These are phyloP conservation scores for Fomitiporia mediterranea DNA, from an alignment of 1,284 basidiomycete genomes.

Conservation along the genomic window DNA sequence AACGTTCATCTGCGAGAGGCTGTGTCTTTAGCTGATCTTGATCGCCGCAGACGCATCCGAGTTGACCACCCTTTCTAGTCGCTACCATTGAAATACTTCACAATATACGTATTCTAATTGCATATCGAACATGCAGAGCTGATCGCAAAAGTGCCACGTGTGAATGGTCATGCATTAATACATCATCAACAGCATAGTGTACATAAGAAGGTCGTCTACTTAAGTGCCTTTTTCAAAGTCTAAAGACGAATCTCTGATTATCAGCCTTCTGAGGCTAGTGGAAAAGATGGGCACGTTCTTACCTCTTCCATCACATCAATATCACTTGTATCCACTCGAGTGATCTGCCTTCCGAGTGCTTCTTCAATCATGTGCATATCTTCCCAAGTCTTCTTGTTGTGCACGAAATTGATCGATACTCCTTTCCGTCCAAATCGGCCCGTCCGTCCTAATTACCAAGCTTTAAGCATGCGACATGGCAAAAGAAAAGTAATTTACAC, in stretches of 20 bases:
- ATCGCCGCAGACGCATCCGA: not conserved
- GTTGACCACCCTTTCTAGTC: not conserved
- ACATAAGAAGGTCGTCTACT: conserved; percentile 26
- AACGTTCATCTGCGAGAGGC: not conserved
- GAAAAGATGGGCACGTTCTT: conserved; percentile 19
- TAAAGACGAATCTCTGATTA: conserved; percentile 26
- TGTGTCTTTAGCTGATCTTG: conserved; percentile 2
- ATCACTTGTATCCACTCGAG: conserved; percentile 78
- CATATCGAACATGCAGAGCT: not conserved
- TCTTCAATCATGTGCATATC: conserved; percentile 86
- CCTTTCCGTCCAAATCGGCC: conserved; percentile 95
- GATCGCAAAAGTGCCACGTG: not conserved
- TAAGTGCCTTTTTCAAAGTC: conserved; percentile 77
- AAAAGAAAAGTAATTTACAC: conserved; percentile 29
- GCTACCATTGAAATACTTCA: too few species aligned
- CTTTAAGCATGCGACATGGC: conserved; percentile 2
- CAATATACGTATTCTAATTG: not conserved
- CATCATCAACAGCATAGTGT: not conserved
- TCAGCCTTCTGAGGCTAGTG: not conserved
- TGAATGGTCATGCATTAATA: not conserved
- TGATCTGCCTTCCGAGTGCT: conserved; percentile 70
- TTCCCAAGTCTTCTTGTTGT: conserved; percentile 77
- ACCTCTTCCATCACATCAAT: conserved; percentile 90
- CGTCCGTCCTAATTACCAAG: conserved; percentile 67
- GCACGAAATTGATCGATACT: conserved; percentile 95